phyloP scores from a whole-genome alignment of 75 land plant genomes.

The Cupressus sempervirens region DNA sequence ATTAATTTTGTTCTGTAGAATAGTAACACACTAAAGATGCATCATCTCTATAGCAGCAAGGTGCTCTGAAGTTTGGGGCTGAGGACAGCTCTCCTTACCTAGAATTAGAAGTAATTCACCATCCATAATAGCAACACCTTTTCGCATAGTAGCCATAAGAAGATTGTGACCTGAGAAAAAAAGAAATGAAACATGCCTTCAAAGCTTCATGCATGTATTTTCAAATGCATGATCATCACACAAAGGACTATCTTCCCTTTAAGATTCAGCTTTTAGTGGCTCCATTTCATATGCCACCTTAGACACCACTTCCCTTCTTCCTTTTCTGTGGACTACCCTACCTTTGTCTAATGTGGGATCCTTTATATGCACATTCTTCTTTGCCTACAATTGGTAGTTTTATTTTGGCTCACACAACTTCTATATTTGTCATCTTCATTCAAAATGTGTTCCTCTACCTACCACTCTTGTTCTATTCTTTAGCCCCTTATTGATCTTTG shows the following conservation, averaged over 20 bases:
- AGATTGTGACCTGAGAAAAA: constrained; percentile 87
- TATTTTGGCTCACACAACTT: no score
- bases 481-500: no score
- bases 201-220: constrained; percentile 77
- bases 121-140: constrained; percentile 99
- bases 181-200: constrained; percentile 95
- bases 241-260: constrained; percentile 87
- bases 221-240: constrained; percentile 96
- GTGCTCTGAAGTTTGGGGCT: constrained; percentile 98
- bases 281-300: no score
- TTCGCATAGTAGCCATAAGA: constrained; percentile 99
- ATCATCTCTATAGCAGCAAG: constrained; percentile 97
- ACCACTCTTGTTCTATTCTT: no score
- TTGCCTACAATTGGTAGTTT: no score
- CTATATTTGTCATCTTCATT: no score
- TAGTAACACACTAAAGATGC: constrained; percentile 89
- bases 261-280: no score
- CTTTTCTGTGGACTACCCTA: no score
- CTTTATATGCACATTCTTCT: no score
- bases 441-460: no score
- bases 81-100: constrained; percentile 96
- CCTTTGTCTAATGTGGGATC: no score
- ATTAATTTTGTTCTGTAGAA: constrained; percentile 94
- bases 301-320: no score
- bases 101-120: constrained; percentile 95